Percentiles rank a stretch among this genome's conserved stretches.
Conservation (phyloP, 108 stramenopile genomes). For the Nitzschia sp. region DNA sequence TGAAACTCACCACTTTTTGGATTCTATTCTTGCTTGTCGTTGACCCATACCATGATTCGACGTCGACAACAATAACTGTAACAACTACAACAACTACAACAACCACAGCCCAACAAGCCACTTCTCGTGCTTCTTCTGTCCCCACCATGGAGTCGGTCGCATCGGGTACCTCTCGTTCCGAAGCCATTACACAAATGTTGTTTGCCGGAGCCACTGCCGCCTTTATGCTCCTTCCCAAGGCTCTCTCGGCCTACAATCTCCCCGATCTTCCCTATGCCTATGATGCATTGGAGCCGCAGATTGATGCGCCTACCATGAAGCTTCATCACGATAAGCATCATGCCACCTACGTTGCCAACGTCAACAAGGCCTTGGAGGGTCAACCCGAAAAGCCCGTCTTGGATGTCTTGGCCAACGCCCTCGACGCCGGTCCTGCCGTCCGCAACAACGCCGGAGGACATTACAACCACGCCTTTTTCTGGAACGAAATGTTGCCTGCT, state of each 20-base stretch:
- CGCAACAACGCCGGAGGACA: constrained; percentile 98
- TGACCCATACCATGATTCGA: no score
- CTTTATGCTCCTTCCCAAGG: constrained; percentile 50
- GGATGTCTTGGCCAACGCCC: constrained; percentile 78
- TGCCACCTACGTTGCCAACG: constrained; percentile 81
- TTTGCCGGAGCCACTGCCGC: constrained; percentile 58
- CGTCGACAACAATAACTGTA: no score
- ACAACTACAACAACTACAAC: no score
- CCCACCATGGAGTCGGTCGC: background rate
- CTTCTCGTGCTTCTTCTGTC: constrained; percentile 9
- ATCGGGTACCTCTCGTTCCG: constrained; percentile 18
- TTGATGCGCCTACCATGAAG: constrained; percentile 96
- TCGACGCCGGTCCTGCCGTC: constrained; percentile 83
- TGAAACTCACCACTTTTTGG: no score
- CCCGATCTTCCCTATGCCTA: constrained; percentile 91
- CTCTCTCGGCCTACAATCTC: constrained; percentile 77
- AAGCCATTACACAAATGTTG: constrained; percentile 55
- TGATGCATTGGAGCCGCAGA: constrained; percentile 93
- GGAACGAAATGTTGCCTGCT: constrained; percentile 94
- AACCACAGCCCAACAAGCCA: no score
- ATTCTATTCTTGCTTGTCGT: no score
- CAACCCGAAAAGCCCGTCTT: constrained; percentile 77
- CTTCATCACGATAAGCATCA: constrained; percentile 96
- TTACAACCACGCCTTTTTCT: constrained; percentile 99
- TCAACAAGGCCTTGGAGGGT: constrained; percentile 77